Evolutionary conservation across 78 protist species (phyloP), one percentile per base, ranked within the genome.

Genomic region (Chrysochromulina tobinii): DNA sequence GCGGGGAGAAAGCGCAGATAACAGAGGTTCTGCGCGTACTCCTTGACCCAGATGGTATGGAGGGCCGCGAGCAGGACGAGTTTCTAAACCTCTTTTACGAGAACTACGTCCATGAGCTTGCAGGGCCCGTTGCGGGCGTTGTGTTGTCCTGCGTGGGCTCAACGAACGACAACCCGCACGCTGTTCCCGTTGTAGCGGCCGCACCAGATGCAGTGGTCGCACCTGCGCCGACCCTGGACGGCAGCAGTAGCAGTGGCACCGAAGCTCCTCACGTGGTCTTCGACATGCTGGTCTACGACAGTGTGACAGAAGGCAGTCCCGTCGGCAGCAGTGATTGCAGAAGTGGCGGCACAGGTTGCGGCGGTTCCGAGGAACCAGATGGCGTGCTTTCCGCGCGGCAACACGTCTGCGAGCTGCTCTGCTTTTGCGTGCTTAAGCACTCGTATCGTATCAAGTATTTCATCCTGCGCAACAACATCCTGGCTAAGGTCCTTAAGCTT

Each of bases 71-170:
- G 95, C 51, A 79, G 27, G 95, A 91, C 64, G 93, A 89, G 12
- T 94, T 95, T 85, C 94, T 95, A 64, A 89, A 88, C 87, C 51
- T 92, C n/a, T 94, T 95, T 89, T 95, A 95, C 92, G 91, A 86
- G n/a, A 81, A 92, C 48, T 87, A 93, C n/a, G 55, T 94, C n/a
- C 48, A 54, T 55, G 54, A 69, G 81, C 89, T 93, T 14, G 95
- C 89, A 15, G 61, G 69, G 89, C 96, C 96, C 14, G 67, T 93
- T 1, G 25, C 68, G 48, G 72, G 69, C 38, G 38, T 38, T 38
- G 38, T 38, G 38, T 38, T 38, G 38, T 38, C 38, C 38, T 38
- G 38, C 38, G 38, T 38, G 38, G 38, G 38, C 38, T 38, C 38
- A 38, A 38, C 38, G 38, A 38, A 38, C 38, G 38, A 38, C 38